Conservation (phyloP, 2,329 filamentous ascomycete genomes). For the Pleomassaria siparia region DNA sequence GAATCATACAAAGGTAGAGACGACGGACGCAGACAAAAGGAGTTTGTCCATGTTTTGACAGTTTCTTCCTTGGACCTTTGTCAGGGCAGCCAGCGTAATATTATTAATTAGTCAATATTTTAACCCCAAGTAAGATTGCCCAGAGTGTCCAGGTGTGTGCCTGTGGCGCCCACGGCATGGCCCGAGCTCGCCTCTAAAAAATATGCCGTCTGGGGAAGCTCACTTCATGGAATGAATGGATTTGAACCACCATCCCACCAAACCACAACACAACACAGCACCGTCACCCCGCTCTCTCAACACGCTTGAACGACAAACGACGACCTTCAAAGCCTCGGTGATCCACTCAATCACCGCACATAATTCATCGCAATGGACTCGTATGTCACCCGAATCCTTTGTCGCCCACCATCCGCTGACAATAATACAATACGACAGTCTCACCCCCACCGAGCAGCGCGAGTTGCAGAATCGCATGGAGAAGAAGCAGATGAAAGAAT, state of each 20-base stretch:
- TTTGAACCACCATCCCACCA: background rate
- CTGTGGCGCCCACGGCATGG: background rate
- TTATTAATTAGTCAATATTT: no score
- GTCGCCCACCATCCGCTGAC: background rate
- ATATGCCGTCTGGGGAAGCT: conserved; percentile 17
- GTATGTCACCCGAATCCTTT: conserved; percentile 23
- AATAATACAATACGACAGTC: conserved; percentile 48
- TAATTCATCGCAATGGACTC: conserved; percentile 35
- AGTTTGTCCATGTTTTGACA: no score
- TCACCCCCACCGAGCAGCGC: conserved; percentile 80
- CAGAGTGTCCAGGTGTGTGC: background rate
- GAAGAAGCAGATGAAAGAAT: conserved; percentile 98
- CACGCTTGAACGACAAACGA: no score
- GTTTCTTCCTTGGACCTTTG: no score
- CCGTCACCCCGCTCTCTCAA: background rate
- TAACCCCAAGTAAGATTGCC: no score
- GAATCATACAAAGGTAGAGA: no score
- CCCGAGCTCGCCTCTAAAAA: conserved; percentile 2
- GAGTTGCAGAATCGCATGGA: conserved; percentile 94
- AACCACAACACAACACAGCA: background rate
- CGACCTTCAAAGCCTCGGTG: no score
- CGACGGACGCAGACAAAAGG: no score
- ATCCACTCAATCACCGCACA: background rate
- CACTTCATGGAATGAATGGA: conserved; percentile 5
- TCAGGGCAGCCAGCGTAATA: no score